Base-by-base conservation (phyloP, 2,329 filamentous ascomycete genomes). In the Colletotrichum lupini region DNA sequence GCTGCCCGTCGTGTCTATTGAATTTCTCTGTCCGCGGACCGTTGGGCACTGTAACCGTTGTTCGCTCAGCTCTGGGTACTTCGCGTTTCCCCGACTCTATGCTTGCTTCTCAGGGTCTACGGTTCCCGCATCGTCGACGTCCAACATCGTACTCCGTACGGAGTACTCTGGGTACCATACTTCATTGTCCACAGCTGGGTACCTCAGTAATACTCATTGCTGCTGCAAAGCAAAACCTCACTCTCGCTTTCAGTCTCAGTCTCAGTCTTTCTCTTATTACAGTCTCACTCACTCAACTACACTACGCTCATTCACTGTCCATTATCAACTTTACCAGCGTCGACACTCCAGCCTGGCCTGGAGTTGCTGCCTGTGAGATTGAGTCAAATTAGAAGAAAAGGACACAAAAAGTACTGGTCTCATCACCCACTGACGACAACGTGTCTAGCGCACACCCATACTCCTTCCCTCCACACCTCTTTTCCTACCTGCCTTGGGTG, bases 381-480 rank as follows among this genome's bases (percentile, higher is more conserved):
- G 49, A 26, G 53, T 26, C 16, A 58, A 55, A 58, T 46, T 19
- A 49, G 3, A 52, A 61, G 46, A 59, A 58, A 52, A 57, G 37
- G 9, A 35, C 0, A 12, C 12, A 35, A 62, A 35, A 49, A 12
- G 22, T 42, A 62, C 58, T 63, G 65, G 59, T 63, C 61, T 68
- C 69, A 62, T 57, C 69, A 72, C 69, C 49, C 52, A 63, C 49
- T 68, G 65, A 72, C 65, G 65, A 68, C 69, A 52, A 52, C 59
- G 30, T 46, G 22, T 32, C 37, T 32, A 32, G 30, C 8, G 56
- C 52, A 65, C 24, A 63, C 62, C 53, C 30, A 26, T n/a, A 53
- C 30, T 19, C 7, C 24, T 24, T 32, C 5, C 19, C 60, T 30
- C 22, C 46, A 30, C 28, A 52, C 37, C 56, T 59, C 49, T 49